phyloP scores from a whole-genome alignment of 1,284 basidiomycete species.

The Sanghuangporus sanghuang region DNA sequence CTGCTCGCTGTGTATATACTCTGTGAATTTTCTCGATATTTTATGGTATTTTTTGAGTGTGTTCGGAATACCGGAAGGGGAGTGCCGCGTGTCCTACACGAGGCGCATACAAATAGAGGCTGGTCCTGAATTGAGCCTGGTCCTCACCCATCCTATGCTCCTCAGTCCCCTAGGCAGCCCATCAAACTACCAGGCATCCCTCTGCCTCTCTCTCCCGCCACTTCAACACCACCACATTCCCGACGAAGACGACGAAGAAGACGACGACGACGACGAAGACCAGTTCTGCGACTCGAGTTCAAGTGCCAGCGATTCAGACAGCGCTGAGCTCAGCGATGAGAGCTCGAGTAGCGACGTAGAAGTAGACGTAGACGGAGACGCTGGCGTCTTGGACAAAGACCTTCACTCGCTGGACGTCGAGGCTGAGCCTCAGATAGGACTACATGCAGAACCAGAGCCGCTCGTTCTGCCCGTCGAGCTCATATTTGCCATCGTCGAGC shows the following conservation, averaged over 20 bases:
- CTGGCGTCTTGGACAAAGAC: not conserved
- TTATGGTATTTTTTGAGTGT: not conserved
- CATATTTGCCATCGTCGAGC: conserved; percentile 17
- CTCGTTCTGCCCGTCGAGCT: conserved; percentile 18
- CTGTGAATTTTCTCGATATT: not conserved
- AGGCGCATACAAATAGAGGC: conserved; percentile 10
- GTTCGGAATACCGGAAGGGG: not conserved
- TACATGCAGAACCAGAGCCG: not conserved
- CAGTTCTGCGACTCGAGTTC: not conserved
- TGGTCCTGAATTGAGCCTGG: not conserved
- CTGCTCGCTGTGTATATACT: not conserved
- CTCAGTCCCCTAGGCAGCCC: conserved; percentile 16
- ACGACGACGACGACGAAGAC: conserved; percentile 3
- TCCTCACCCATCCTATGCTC: conserved; percentile 9
- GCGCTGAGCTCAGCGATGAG: not conserved
- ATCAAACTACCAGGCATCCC: conserved; percentile 7
- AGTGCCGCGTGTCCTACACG: not conserved
- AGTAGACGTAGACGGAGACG: conserved; percentile 8
- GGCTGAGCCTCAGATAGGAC: conserved; percentile 1
- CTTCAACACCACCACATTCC: conserved; percentile 3
- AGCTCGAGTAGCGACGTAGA: not conserved
- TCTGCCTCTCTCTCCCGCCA: conserved; percentile 7
- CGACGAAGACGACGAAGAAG: conserved; percentile 1
- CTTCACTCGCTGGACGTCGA: not conserved
- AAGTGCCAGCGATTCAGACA: not conserved